Conservation (phyloP, 768 basidiomycete species). For the Phaeotremella skinneri region DNA sequence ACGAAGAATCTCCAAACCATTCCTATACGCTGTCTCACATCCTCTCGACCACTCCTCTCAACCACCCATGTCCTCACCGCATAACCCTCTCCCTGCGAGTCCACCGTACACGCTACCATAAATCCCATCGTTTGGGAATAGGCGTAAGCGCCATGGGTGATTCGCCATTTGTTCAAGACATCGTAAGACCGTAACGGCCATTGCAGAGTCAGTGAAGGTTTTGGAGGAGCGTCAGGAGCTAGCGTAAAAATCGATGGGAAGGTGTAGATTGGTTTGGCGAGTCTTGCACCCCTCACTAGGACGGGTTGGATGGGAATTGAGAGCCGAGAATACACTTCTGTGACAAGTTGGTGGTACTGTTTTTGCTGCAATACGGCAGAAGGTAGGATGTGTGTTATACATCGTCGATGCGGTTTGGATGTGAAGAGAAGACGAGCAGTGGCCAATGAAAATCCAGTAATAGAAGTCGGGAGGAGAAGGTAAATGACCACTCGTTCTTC, state of each 20-base stretch:
- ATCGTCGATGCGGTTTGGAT: constrained; percentile 5
- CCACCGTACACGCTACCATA: constrained; percentile 28
- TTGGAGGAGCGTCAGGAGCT: constrained; percentile 18
- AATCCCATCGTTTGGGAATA: constrained; percentile 6
- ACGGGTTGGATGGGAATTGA: constrained; percentile 11
- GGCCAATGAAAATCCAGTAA: neutral
- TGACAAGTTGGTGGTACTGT: constrained; percentile 12
- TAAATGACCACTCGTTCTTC: constrained; percentile 20
- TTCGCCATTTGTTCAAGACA: constrained; percentile 30
- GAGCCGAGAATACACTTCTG: constrained; percentile 32
- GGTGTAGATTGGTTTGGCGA: constrained; percentile 7
- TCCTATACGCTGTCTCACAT: constrained; percentile 11
- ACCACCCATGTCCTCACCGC: constrained; percentile 21
- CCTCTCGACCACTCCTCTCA: neutral
- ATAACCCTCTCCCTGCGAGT: constrained; percentile 31
- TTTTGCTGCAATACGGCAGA: neutral
- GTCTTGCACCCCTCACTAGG: neutral
- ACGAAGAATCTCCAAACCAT: constrained; percentile 16
- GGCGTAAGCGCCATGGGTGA: constrained; percentile 27
- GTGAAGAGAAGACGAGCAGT: neutral
- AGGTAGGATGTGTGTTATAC: constrained; percentile 15
- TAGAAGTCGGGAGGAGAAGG: constrained; percentile 17
- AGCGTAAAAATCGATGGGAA: constrained; percentile 30
- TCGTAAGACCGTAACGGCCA: constrained; percentile 42
- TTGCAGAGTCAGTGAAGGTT: constrained; percentile 25